Evolutionary conservation across 202 grass and related monocot genomes (phyloP).

Genomic region (Carex arenaria): DNA sequence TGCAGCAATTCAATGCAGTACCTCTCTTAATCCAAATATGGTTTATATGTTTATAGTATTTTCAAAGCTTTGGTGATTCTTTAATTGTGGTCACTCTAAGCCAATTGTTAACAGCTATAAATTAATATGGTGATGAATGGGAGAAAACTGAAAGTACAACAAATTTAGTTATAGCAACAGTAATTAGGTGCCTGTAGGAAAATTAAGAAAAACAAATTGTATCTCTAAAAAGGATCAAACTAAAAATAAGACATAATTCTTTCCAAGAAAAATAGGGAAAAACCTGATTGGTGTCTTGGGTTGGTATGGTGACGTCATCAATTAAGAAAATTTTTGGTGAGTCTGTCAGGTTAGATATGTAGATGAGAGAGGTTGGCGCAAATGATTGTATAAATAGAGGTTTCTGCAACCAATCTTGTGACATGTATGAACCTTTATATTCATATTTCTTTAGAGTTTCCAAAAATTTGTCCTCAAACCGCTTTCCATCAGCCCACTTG

Average conservation of each 20-base stretch:
- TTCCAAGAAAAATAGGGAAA: neutral
- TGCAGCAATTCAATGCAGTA: neutral
- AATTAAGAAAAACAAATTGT: neutral
- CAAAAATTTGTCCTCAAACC: constrained; percentile 85
- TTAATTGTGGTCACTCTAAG: neutral
- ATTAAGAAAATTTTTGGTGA: constrained; percentile 81
- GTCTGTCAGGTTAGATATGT: constrained; percentile 70
- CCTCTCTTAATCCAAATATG: neutral
- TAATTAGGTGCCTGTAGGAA: neutral
- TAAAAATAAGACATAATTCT: neutral
- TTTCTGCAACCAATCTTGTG: constrained; percentile 59
- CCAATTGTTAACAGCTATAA: neutral
- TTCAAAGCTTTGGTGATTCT: neutral
- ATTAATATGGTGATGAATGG: neutral
- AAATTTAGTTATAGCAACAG: neutral
- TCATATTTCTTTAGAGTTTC: constrained; percentile 68
- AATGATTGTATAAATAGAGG: constrained; percentile 82
- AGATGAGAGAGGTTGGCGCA: constrained; percentile 78
- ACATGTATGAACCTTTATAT: constrained; percentile 76
- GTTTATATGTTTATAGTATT: neutral
- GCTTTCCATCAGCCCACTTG: constrained; percentile 70
- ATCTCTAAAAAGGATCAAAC: neutral
- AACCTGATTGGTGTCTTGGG: constrained; percentile 95
- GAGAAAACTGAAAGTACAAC: neutral
- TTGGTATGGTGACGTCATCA: constrained; percentile 41